Percentiles rank a stretch among this genome's conserved stretches.
These are phyloP conservation scores for Trypethelium eluteriae DNA, from an alignment of 495 filamentous ascomycete species.

Conservation along the genomic window DNA sequence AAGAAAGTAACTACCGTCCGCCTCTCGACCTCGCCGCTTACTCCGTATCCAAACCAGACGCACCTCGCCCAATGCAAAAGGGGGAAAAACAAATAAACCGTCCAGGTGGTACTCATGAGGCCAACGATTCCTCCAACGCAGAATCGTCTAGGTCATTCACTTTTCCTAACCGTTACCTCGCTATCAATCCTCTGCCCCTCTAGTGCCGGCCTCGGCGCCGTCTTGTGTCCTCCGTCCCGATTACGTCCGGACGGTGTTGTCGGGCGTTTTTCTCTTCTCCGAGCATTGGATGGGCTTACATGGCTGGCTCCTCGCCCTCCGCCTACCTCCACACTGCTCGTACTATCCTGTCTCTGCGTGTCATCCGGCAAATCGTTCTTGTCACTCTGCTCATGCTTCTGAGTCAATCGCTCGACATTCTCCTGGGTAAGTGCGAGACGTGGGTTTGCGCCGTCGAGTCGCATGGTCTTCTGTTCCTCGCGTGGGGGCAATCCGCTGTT, in stretches of 20 bases:
- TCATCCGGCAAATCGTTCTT: not conserved
- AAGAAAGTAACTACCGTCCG: not conserved
- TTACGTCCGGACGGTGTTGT: not conserved
- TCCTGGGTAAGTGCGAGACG: conserved; percentile 9
- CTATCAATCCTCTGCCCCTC: conserved; percentile 5
- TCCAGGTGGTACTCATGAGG: no score
- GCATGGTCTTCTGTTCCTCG: not conserved
- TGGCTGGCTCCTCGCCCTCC: not conserved
- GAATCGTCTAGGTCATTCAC: not conserved
- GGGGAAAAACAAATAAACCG: not conserved
- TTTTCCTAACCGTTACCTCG: conserved; percentile 4
- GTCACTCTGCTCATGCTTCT: not conserved
- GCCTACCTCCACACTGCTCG: not conserved
- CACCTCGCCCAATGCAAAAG: not conserved
- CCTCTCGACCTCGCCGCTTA: not conserved
- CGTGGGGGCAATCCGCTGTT: not conserved
- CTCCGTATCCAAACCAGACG: not conserved
- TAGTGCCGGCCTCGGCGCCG: not conserved
- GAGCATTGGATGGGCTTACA: no score
- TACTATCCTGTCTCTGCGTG: not conserved
- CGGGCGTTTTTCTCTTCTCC: no score
- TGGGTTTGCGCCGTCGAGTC: not conserved
- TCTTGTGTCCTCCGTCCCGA: not conserved
- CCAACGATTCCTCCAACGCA: no score
- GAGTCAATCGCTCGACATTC: conserved; percentile 1